Conservation (phyloP, 768 basidiomycete genomes). For the Kwoniella europaea region DNA sequence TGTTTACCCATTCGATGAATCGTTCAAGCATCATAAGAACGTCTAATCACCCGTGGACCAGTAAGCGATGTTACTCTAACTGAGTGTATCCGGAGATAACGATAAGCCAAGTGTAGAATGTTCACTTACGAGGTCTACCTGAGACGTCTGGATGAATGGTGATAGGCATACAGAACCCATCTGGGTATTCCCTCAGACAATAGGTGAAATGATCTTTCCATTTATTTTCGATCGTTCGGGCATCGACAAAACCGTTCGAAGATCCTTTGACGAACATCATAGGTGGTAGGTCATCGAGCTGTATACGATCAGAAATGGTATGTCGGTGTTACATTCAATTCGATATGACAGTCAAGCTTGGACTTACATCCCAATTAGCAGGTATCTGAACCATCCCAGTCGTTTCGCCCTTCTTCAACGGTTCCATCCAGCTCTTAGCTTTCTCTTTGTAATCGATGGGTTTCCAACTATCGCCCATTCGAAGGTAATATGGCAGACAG, state of each 20-base stretch:
- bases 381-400: constrained; percentile 72
- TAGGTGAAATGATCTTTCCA: constrained; percentile 79
- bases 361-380: constrained; percentile 67
- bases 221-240: constrained; percentile 69
- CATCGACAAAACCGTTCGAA: constrained; percentile 75
- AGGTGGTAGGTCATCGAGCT: constrained; percentile 73
- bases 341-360: background rate
- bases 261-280: constrained; percentile 67
- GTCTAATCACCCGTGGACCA: constrained; percentile 59
- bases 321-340: no score
- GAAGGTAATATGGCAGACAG: constrained; percentile 71
- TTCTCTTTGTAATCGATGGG: constrained; percentile 70
- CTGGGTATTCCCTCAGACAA: constrained; percentile 62
- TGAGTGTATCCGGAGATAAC: no score
- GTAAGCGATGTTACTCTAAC: background rate
- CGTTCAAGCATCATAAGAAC: constrained; percentile 77
- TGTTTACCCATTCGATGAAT: constrained; percentile 76
- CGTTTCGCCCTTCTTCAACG: constrained; percentile 67
- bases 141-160: constrained; percentile 80
- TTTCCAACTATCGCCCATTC: constrained; percentile 73
- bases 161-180: constrained; percentile 65
- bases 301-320: background rate
- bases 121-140: constrained; percentile 61
- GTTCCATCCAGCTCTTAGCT: constrained; percentile 78
- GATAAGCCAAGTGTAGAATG: no score